These are phyloP conservation scores for Xylariales sp. DNA, from an alignment of 2,329 filamentous ascomycete genomes.

Conservation along the genomic window DNA sequence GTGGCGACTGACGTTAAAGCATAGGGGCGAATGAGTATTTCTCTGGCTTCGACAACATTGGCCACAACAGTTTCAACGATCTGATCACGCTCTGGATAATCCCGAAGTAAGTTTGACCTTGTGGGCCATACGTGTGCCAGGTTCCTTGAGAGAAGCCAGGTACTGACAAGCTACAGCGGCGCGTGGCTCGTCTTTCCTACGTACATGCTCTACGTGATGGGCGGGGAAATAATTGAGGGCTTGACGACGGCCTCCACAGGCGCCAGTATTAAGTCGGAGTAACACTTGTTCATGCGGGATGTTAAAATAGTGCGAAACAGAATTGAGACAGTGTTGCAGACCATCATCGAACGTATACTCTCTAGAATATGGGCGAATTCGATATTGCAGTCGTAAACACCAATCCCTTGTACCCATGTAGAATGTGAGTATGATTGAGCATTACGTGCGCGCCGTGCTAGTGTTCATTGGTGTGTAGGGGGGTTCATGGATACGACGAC, in stretches of 20 bases:
- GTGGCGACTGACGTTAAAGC: constrained; percentile 1
- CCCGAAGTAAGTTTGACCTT: constrained; percentile 45
- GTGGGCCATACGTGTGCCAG: not conserved
- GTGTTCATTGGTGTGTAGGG: too few relatives aligned
- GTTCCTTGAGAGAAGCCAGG: too few relatives aligned
- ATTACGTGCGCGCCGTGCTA: too few relatives aligned
- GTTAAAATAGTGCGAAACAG: too few relatives aligned
- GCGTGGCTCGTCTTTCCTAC: constrained; percentile 50
- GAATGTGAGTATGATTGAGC: too few relatives aligned
- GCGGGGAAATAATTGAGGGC: constrained; percentile 43
- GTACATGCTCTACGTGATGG: constrained; percentile 47
- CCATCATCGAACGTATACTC: too few relatives aligned
- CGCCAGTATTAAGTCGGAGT: constrained; percentile 35
- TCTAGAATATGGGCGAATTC: too few relatives aligned
- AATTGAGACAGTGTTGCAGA: too few relatives aligned
- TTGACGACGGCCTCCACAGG: constrained; percentile 33
- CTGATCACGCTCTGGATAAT: constrained; percentile 53
- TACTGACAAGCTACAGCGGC: constrained; percentile 34
- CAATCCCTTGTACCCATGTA: too few relatives aligned
- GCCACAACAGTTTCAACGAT: constrained; percentile 44
- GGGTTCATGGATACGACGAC: too few relatives aligned
- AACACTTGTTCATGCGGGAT: constrained; percentile 15
- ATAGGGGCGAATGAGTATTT: constrained; percentile 53
- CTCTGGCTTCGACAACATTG: constrained; percentile 51
- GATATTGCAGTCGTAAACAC: too few relatives aligned